Base-by-base conservation (phyloP, 2,329 filamentous ascomycete species). In the Cladosporium sp. region DNA sequence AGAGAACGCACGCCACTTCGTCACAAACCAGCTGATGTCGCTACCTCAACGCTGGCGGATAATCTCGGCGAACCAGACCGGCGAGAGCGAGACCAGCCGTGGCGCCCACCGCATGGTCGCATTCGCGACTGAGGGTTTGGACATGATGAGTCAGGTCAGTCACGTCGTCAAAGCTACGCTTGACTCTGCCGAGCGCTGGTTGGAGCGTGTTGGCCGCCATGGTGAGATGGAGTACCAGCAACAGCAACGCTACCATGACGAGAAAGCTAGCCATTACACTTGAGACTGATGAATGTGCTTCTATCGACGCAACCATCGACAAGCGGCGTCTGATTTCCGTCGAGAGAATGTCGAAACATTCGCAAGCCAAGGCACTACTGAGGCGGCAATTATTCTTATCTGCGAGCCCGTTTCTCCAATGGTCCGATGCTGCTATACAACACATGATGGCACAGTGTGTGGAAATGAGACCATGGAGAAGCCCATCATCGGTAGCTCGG, bases 121-220 rank as follows among this genome's bases (percentile, higher is more conserved):
- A 1, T 84, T 97, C 52, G 93, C 93, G 6, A 89, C 88, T 67
- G 93, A 97, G 71, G 91, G 92, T 0, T 78, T 97, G 13, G 91
- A 97, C 65, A 96, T 97, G 88, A 91, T 97, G 81, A 83, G 85
- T 1, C 91, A 97, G 71, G 91, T 99, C 50, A 94, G 87, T 39
- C 85, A 87, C 4, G 90, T 97, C 1, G 82, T 97, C 8, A 90
- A 95, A 64, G 89, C 91, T 54, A 97, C 94, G 0, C 88, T 97
- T 54, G 83, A 89, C 56, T 94, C 89, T 66, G 94, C 94, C 0
- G 93, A 97, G 73, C 85, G 87, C 65, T 97, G 94, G 94, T 90
- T 93, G 63, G 88, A 92, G 22, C 58, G 62, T 28, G 68, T 65
- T 9, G 69, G 69, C 32, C 52, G 52, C 20, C 52, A 40, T 17